Base-by-base conservation (phyloP, 148 eudicot species). In the Heliosperma pusillum region DNA sequence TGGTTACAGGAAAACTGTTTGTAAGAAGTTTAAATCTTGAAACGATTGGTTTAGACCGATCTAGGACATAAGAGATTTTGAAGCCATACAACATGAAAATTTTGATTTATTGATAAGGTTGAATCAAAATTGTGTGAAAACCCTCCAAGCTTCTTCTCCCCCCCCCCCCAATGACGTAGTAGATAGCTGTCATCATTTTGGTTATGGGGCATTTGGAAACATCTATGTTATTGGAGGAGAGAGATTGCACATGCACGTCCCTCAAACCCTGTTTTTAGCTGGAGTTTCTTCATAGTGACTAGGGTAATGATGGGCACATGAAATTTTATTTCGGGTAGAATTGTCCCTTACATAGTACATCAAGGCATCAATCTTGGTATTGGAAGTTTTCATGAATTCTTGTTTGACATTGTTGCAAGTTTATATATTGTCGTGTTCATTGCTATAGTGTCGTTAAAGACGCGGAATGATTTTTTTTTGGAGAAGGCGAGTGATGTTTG, bases 31-130 rank as follows among this genome's bases (percentile, higher is more conserved):
- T 26, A 2, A 21, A 16, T 65, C 62, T 53, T 65, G 76, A 70
- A 44, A 59, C 13, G 33, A 11, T 10, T 15, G 45, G 25, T 52
- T 69, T 44, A 71, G 72, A 42, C 10, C 10, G n/a, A n/a, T 26
- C 60, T 71, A 75, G 72, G 67, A 65, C 9, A 10, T 27, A 16
- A n/a, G n/a, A 50, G 56, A 13, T 22, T 56, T 42, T 70, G 20
- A 27, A 4, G 22, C 26, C 26, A 33, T 58, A 63, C 7, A 53
- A 7, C 70, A 63, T 22, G 25, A 12, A 50, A 50, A 3, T 50
- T 5, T 10, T 42, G 45, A 42, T 42, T 16, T 16, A 50, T 50
- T 4, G 55, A 50, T 10, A 50, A 12, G 19, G 55, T 50, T 50
- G 55, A 50, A 50, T 50, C 55, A 50, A 50, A 50, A 16, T 50